Percentiles rank a stretch among this genome's conserved stretches.
Conservation (phyloP, 257 asterid genomes). For the Oldenlandia corymbosa region DNA sequence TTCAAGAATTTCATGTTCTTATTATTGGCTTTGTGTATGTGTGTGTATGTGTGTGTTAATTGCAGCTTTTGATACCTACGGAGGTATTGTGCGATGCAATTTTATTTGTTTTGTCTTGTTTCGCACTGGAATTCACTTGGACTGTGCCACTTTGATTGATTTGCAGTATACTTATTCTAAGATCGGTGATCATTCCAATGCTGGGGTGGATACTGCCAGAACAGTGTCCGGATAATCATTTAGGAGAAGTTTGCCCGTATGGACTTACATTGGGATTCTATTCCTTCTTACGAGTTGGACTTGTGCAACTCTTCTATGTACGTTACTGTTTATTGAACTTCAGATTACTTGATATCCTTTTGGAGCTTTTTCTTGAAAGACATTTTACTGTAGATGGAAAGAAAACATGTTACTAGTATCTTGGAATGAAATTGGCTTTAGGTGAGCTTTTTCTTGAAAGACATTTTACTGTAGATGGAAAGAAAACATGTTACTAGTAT, state of each 20-base stretch:
- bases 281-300: conserved; percentile 61
- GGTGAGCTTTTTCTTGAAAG: neutral
- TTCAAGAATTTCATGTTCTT: neutral
- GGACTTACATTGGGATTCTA: conserved; percentile 62
- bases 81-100: neutral
- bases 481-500: too few species aligned
- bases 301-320: conserved; percentile 80
- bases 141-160: conserved; percentile 2
- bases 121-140: neutral
- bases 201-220: conserved; percentile 81
- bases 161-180: conserved; percentile 79
- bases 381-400: neutral
- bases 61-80: neutral
- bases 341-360: neutral
- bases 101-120: neutral
- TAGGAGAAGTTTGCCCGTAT: conserved; percentile 41
- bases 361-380: neutral
- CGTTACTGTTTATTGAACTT: conserved; percentile 29
- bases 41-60: neutral
- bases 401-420: too few species aligned
- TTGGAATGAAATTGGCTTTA: too few species aligned
- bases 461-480: neutral
- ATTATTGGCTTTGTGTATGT: neutral
- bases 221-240: conserved; percentile 33
- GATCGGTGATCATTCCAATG: conserved; percentile 64